A percentile compares a stretch with the other conserved stretches of the same genome.
Evolutionary conservation across 2,329 filamentous ascomycete species (phyloP).

Genomic region (Neofusicoccum umdonicola): DNA sequence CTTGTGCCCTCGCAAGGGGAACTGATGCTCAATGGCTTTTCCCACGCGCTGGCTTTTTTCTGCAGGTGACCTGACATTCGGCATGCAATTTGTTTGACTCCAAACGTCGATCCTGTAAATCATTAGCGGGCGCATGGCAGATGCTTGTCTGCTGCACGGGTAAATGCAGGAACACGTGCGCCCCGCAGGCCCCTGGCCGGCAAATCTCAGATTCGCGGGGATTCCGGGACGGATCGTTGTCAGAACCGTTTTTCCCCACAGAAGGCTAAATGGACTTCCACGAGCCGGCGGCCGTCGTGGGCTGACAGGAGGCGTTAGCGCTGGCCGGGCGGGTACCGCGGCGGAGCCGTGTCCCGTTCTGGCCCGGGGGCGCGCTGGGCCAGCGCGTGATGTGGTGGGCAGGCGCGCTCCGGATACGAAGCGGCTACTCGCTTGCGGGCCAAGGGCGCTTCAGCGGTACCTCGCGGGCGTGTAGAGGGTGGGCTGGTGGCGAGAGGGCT

Average conservation of each 20-base stretch:
- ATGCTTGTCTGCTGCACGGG: too few relatives aligned
- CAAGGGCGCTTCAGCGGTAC: neutral
- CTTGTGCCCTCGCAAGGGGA: too few relatives aligned
- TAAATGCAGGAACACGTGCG: too few relatives aligned
- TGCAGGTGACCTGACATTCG: too few relatives aligned
- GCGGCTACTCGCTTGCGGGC: neutral
- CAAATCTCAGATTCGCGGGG: neutral
- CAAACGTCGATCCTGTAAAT: too few relatives aligned
- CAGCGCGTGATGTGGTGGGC: neutral
- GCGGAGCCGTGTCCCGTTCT: neutral
- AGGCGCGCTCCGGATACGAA: neutral
- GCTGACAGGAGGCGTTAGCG: neutral
- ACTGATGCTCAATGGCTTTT: too few relatives aligned
- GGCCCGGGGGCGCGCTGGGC: neutral
- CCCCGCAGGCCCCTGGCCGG: too few relatives aligned
- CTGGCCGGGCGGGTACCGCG: neutral
- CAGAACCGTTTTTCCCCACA: neutral
- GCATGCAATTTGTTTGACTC: too few relatives aligned
- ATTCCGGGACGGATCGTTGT: neutral
- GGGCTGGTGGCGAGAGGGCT: neutral
- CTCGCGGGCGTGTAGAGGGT: neutral
- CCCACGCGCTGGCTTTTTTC: too few relatives aligned
- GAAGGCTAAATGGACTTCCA: conserved; percentile 12
- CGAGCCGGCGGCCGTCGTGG: neutral
- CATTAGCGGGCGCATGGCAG: too few relatives aligned